Evolutionary conservation across 495 filamentous ascomycete genomes (phyloP), one percentile per base, ranked within the genome.

Genomic region (Lichina pygmaea): DNA sequence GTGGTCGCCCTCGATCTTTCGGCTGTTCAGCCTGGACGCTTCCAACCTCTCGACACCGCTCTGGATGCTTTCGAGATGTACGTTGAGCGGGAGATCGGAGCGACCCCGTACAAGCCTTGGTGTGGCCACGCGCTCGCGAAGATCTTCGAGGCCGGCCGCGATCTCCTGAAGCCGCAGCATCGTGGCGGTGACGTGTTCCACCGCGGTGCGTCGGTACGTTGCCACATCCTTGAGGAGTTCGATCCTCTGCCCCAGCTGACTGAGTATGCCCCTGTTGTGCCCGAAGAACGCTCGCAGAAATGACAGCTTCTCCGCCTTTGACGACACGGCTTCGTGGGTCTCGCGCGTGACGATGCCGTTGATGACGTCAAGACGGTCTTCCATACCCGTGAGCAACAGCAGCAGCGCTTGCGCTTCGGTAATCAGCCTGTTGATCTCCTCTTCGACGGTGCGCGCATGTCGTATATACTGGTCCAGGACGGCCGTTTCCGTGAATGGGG

Each of bases 281-380:
- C 79, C 79, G 16, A 84, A 60, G 48, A 73, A 65, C 6, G 75
- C 76, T 78, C 80, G 84, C 8, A 84, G 58, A 16, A 68, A 58
- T 45, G 64, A 66, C 33, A 79, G 62, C 8, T 79, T 64, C 46
- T 83, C 73, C 31, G 71, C 63, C 17, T 64, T 65, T 37, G 65
- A 56, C 10, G 63, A 59, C 48, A 65, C 54, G 15, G 71, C 63
- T 41, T 54, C 53, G 41, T 63, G 49, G 45, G 61, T 61, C 47
- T 73, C 73, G 43, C 66, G 70, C 33, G 67, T 61, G 13, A 70
- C 68, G 45, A 80, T 69, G 8, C 70, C 71, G 44, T 72, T 62
- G 52, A 85, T 81, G 37, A 70, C 51, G 37, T 68, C 64, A 3
- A 85, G 62, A 13, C 70, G 65, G 46, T 68, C 63, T 46, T 83